phyloP scores from a whole-genome alignment of 495 filamentous ascomycete species.

The Penicilliopsis zonata region DNA sequence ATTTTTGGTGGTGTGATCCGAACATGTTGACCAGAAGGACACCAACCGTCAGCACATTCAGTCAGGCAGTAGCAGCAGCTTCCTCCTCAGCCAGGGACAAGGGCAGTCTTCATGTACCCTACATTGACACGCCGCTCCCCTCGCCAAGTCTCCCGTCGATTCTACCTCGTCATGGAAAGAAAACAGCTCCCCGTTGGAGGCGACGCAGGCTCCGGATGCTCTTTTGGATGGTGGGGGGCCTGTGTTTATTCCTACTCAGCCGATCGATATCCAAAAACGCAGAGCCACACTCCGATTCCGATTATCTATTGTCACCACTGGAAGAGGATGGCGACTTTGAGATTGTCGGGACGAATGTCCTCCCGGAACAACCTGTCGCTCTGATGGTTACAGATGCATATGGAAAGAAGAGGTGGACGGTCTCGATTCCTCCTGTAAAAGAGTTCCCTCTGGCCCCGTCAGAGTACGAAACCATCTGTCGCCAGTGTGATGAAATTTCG shows the following conservation, averaged over 20 bases:
- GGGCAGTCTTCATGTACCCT: slow-evolving; percentile 1
- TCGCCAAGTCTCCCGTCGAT: slow-evolving; percentile 54
- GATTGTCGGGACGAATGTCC: slow-evolving; percentile 34
- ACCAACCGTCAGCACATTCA: slow-evolving; percentile 2
- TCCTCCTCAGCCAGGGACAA: slow-evolving; percentile 1
- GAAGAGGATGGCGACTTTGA: slow-evolving; percentile 27
- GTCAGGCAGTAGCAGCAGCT: slow-evolving; percentile 3
- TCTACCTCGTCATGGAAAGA: slow-evolving; percentile 47
- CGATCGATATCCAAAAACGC: background rate
- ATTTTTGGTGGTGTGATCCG: too few species aligned
- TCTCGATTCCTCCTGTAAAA: slow-evolving; percentile 47
- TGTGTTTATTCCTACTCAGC: background rate
- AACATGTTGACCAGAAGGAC: slow-evolving; percentile 9
- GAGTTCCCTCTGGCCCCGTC: slow-evolving; percentile 45
- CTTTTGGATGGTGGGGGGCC: slow-evolving; percentile 21
- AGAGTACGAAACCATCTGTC: slow-evolving; percentile 50
- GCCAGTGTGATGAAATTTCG: slow-evolving; percentile 41
- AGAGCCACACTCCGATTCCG: slow-evolving; percentile 12
- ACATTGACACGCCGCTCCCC: slow-evolving; percentile 48
- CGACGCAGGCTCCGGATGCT: slow-evolving; percentile 35
- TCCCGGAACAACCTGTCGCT: slow-evolving; percentile 45
- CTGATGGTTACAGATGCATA: slow-evolving; percentile 40
- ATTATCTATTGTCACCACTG: too few species aligned
- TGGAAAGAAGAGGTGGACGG: slow-evolving; percentile 48
- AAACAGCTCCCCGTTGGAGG: slow-evolving; percentile 24